Base-by-base conservation (phyloP, 176 grass and related monocot genomes). In the Aegilops tauschii region DNA sequence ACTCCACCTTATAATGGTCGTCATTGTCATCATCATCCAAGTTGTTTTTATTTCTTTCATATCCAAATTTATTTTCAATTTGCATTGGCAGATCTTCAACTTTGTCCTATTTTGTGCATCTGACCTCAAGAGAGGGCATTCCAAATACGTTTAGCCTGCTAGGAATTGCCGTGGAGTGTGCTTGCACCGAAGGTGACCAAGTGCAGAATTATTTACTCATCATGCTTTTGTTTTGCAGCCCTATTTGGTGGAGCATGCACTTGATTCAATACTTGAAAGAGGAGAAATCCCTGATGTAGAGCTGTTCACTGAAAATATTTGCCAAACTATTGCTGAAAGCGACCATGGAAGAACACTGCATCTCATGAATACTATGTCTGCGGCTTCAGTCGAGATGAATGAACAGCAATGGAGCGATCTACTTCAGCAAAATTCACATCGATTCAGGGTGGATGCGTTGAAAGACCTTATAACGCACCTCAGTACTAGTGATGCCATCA, bases 241-340 rank as follows among this genome's bases (percentile, higher is more conserved):
- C 20, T 37, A 68, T 87, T 87, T 90, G 56, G 67, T 90, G 80
- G 89, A 87, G 68, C 89, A 90, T 87, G 85, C 89, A 5, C 45
- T 90, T 4, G 75, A 90, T 82, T 73, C 45, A 23, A 84, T 84
- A 73, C 74, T 90, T 80, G 85, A 87, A 84, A 73, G 67, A 87
- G 89, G 85, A 74, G 80, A 83, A 67, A 87, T 79, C 76, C 89
- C 85, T 44, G 81, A 87, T 65, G 44, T 80, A 49, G 66, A 66
- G 34, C 64, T 90, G 58, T 75, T 90, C 47, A 67, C 34, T 84
- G 89, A 90, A 87, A 80, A 64, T 66, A 90, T 90, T 59, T 90
- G 54, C 67, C 85, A 84, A 20, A 80, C 75, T 80, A 87, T 87
- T 83, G 44, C 80, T 72, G 56, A 68, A 68, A 75, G 45, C 11